Evolutionary conservation across 305 asterid species (phyloP), one percentile per base, ranked within the genome.

Genomic region (Fraxinus baroniana): DNA sequence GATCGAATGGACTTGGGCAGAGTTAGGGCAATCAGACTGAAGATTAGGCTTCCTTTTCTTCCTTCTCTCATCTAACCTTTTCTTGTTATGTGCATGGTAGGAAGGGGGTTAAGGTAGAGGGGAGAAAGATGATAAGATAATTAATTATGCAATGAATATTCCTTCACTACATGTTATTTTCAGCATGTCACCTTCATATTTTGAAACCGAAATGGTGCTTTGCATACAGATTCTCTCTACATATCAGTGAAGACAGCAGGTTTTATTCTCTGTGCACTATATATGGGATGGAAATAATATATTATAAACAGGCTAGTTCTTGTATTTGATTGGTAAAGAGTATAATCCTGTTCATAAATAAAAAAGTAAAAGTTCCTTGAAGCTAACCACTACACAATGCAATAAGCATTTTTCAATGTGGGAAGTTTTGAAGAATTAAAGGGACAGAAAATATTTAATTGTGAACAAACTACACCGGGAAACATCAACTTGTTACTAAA

Each of bases 401-500:
- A 66, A 10, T 66, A 66, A 24, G 74, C 36, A 66, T 22, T 10
- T 68, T 68, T 68, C 5, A 7, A 1, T 3, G 37, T 68, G 74
- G 74, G 30, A 68, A 12, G 7, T 12, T 68, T 68, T 12, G 74
- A 68, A 68, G 33, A 68, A 24, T 64, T 26, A 24, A 17, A 66
- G 13, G 70, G 17, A 68, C 37, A 12, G 36, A 13, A 64, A 24
- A 66, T 26, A 9, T 10, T 10, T 24, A 5, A 66, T 20, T n/a
- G 35, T 3, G n/a, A 22, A 66, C 3, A 24, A 9, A 66, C 70
- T 62, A 22, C 74, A 68, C 24, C 7, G 68, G n/a, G 35, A 26
- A 30, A 68, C 74, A 74, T 62, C 52, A 44, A 74, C 66, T 64
- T 41, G 62, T 15, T 57, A 78, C 70, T 81, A 76, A 79, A 76